Base-by-base conservation (phyloP, 768 basidiomycete species). In the Leucocoprinus birnbaumii region DNA sequence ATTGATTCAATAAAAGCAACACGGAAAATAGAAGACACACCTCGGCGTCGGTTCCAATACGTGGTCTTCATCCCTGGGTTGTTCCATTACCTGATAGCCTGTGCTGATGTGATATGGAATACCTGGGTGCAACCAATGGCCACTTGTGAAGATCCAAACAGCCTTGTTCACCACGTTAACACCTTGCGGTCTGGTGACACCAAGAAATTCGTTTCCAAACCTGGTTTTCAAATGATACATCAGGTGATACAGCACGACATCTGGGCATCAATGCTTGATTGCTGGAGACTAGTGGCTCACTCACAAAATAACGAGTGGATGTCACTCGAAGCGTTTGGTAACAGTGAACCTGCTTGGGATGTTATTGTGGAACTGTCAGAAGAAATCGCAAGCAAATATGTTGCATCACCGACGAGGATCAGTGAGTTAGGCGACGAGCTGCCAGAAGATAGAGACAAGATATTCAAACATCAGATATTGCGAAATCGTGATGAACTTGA, bases 141-240 rank as follows among this genome's bases (percentile, higher is more conserved):
- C 13, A 13, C 59, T 14, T 1, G 48, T 18, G 21, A 41, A 19
- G 55, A 56, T 37, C 21, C 19, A 5, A 56, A 19, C 14, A 56
- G 55, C 26, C 11, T 56, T 2, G 11, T 49, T 10, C 16, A 35
- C n/a, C 22, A 56, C 34, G 35, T 42, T 40, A 40, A 21, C 2
- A 41, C 18, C 2, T 9, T 56, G 1, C 58, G 59, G 0, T 68
- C 66, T 3, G 48, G 58, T 13, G 64, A 71, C 53, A 67, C 61
- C 0, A 64, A 59, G 0, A 68, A 65, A 19, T 60, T 65, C 43
- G 50, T 19, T 2, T 31, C 59, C 2, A 66, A 69, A 22, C 69
- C 68, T 2, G 63, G 62, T 4, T 73, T 68, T 43, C 19, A 24
- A 5, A 14, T 37, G 11, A 71, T 68, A 62, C 70, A 71, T 37